A percentile compares a stretch with the other conserved stretches of the same genome.
phyloP scores from a whole-genome alignment of 257 asterid species.

The Misopates orontium region DNA sequence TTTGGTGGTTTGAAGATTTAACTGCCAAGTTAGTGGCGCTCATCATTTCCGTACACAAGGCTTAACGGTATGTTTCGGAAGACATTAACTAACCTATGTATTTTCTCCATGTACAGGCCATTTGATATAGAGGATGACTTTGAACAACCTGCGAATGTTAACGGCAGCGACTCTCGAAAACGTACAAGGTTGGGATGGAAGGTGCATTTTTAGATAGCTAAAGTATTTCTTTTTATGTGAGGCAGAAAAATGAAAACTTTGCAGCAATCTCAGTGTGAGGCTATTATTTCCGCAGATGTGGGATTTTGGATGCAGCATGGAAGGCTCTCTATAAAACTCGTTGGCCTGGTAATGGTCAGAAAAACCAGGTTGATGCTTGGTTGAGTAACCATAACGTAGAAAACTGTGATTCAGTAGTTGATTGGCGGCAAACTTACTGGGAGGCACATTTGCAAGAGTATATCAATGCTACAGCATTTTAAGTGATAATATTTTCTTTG shows the following conservation, averaged over 20 bases:
- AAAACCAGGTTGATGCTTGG: conserved; percentile 35
- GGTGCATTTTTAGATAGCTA: conserved; percentile 23
- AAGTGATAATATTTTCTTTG: conserved; percentile 24
- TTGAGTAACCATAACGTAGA: conserved; percentile 35
- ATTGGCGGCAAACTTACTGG: conserved; percentile 86
- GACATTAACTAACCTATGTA: conserved; percentile 21
- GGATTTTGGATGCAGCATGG: conserved; percentile 64
- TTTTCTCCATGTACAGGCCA: conserved; percentile 59
- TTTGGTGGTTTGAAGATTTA: not conserved
- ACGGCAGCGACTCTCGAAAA: conserved; percentile 48
- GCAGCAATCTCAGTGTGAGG: conserved; percentile 27
- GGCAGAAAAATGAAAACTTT: not conserved
- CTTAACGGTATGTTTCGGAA: conserved; percentile 1
- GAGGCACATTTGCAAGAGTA: conserved; percentile 86
- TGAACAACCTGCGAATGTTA: conserved; percentile 39
- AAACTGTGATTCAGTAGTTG: conserved; percentile 40
- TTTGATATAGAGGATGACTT: conserved; percentile 34
- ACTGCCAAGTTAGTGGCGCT: conserved; percentile 11
- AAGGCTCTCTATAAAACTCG: conserved; percentile 51
- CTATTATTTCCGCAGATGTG: conserved; percentile 38
- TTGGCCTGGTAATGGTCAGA: conserved; percentile 54
- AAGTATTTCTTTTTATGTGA: conserved; percentile 3
- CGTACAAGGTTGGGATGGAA: conserved; percentile 71
- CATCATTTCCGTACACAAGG: conserved; percentile 5
- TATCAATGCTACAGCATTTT: conserved; percentile 22